These are phyloP conservation scores for Herpetospermum pedunculosum DNA, from an alignment of 306 rosid genomes.

Conservation along the genomic window DNA sequence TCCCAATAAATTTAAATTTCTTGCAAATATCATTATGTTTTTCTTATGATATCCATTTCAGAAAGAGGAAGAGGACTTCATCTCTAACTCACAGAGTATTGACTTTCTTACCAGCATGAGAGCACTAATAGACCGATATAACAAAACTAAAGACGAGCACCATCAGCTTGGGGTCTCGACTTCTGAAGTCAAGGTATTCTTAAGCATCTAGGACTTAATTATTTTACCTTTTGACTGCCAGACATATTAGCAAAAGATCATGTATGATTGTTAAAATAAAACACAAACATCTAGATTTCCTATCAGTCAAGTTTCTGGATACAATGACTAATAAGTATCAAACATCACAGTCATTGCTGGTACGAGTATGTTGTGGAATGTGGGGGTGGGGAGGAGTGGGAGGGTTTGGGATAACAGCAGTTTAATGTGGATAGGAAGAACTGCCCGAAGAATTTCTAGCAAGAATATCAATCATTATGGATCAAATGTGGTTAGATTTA, in stretches of 20 bases:
- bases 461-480: not conserved
- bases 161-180: conserved; percentile 37
- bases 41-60: not conserved
- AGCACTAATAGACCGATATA: conserved; percentile 65
- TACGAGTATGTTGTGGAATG: not conserved
- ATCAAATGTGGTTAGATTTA: not conserved
- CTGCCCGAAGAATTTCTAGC: not conserved
- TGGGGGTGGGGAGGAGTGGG: not conserved
- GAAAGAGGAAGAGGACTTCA: not conserved
- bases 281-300: not conserved
- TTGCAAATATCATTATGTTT: not conserved
- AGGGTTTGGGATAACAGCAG: not conserved
- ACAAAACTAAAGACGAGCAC: conserved; percentile 61
- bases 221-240: not conserved
- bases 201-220: not conserved
- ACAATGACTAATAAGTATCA: not conserved
- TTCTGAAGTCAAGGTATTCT: conserved; percentile 75
- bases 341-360: not conserved
- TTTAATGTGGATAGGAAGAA: not conserved
- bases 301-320: not conserved
- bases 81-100: not conserved
- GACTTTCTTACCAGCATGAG: conserved; percentile 47
- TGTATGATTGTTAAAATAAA: not conserved
- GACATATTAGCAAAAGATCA: not conserved
- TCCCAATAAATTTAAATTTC: not conserved